Evolutionary conservation across 495 filamentous ascomycete genomes (phyloP).

Genomic region (Lasiosphaeriaceae sp.): DNA sequence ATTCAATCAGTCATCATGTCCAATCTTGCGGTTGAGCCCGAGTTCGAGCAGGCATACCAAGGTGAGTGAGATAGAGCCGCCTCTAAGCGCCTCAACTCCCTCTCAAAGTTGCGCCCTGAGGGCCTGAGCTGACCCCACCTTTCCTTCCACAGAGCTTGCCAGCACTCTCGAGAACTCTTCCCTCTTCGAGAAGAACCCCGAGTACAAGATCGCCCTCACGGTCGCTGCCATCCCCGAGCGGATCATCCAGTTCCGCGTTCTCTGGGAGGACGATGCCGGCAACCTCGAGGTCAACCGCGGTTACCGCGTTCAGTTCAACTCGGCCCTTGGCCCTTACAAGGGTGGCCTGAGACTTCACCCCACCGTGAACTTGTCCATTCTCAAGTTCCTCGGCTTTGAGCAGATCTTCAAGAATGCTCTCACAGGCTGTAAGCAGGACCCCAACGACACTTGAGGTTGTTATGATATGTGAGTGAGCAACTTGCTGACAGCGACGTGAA

Average conservation of each 20-base stretch:
- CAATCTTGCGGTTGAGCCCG: conserved; percentile 82
- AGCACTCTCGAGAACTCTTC: conserved; percentile 90
- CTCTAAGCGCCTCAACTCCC: neutral
- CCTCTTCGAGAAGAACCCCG: conserved; percentile 89
- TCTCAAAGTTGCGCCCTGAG: too few species aligned
- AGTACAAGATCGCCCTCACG: conserved; percentile 85
- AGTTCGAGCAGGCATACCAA: conserved; percentile 99
- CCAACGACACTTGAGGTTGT: neutral
- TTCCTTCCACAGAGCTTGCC: conserved; percentile 66
- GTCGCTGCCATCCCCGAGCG: conserved; percentile 93
- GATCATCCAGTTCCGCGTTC: conserved; percentile 93
- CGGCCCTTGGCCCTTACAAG: conserved; percentile 96
- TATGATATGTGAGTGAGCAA: neutral
- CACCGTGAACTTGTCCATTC: conserved; percentile 91
- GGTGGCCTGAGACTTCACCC: conserved; percentile 95
- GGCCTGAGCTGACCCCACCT: conserved; percentile 1
- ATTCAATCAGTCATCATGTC: conserved; percentile 57
- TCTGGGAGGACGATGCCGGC: conserved; percentile 92
- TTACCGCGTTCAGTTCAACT: conserved; percentile 99
- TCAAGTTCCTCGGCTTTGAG: conserved; percentile 99
- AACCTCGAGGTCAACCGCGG: conserved; percentile 91
- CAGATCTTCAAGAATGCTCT: conserved; percentile 99
- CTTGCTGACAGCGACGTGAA: conserved; percentile 22
- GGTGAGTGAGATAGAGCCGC: conserved; percentile 44
- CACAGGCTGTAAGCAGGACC: conserved; percentile 71